phyloP scores from a whole-genome alignment of 768 basidiomycete species.

The Lepiota venenata region DNA sequence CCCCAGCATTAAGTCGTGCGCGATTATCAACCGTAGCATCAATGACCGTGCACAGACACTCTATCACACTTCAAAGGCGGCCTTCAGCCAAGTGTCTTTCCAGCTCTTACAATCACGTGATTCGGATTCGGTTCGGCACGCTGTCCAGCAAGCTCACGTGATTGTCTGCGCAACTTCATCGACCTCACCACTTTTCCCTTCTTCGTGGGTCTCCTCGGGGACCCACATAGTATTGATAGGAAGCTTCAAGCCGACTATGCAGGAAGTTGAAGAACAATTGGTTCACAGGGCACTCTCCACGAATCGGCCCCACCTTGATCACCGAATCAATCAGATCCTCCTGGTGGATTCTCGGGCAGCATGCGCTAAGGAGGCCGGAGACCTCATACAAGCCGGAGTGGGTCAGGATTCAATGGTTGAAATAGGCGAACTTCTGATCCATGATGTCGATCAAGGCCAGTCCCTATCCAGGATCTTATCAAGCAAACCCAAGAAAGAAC shows the following conservation, averaged over 20 bases:
- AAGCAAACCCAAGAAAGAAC: background rate
- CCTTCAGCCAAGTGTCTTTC: constrained; percentile 24
- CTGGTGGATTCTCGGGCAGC: constrained; percentile 75
- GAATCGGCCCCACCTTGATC: background rate
- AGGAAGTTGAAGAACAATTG: constrained; percentile 62
- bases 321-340: constrained; percentile 26
- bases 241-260: constrained; percentile 80
- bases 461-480: constrained; percentile 8
- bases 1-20: constrained; percentile 47
- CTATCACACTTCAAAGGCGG: constrained; percentile 16
- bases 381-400: constrained; percentile 60
- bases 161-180: constrained; percentile 81
- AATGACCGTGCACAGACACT: constrained; percentile 47
- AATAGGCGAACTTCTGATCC: constrained; percentile 59
- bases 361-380: constrained; percentile 77
- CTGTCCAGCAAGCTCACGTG: constrained; percentile 43
- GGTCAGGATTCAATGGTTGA: constrained; percentile 47
- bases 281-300: constrained; percentile 45
- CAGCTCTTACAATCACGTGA: constrained; percentile 16
- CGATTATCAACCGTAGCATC: constrained; percentile 60
- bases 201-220: constrained; percentile 54
- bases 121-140: constrained; percentile 18
- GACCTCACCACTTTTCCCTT: constrained; percentile 65
- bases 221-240: constrained; percentile 78
- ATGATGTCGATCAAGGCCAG: constrained; percentile 11